These are phyloP conservation scores for Babesia sp. DNA, from an alignment of 169 alveolate species.

Conservation along the genomic window DNA sequence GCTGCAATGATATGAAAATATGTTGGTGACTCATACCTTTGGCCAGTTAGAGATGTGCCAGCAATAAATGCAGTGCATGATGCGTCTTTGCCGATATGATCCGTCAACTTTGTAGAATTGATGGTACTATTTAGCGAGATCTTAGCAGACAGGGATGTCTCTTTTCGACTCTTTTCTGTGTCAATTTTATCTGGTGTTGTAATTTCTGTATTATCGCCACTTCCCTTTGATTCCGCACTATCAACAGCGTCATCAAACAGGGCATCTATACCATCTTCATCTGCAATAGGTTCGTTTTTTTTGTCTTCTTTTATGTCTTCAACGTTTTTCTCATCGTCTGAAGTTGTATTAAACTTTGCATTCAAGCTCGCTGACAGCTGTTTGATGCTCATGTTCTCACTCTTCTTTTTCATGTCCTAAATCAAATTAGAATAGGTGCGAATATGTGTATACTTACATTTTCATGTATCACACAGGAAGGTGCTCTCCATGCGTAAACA, in stretches of 20 bases:
- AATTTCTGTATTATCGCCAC: neutral
- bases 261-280: neutral
- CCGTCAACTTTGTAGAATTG: neutral
- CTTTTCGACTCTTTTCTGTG: too few species aligned
- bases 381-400: neutral
- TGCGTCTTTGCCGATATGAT: neutral
- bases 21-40: conserved; percentile 2
- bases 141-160: neutral
- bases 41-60: conserved; percentile 6
- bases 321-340: too few species aligned
- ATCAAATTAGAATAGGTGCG: neutral
- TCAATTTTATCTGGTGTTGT: neutral
- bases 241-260: neutral
- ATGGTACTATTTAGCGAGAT: neutral
- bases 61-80: conserved; percentile 33
- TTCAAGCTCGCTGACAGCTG: too few species aligned
- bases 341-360: too few species aligned
- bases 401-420: neutral
- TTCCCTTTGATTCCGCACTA: neutral
- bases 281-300: too few species aligned
- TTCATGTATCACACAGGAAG: conserved; percentile 20
- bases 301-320: too few species aligned
- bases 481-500: conserved; percentile 30
- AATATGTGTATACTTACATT: neutral
- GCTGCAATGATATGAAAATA: neutral